Evolutionary conservation across 495 filamentous ascomycete genomes (phyloP).

Genomic region (Tetracladium setigerum): DNA sequence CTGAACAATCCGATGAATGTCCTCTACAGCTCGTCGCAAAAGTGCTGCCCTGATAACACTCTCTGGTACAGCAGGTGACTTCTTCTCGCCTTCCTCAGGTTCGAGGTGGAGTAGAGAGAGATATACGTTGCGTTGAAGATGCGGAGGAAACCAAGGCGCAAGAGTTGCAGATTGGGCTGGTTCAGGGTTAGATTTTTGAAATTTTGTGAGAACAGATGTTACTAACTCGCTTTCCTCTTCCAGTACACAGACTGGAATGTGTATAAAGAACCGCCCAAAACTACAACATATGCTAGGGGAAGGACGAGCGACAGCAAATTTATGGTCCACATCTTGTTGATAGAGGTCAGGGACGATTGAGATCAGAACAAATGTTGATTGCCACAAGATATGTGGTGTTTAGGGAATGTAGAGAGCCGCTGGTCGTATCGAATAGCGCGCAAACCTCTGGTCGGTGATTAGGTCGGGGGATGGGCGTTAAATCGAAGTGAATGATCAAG

Average conservation of each 20-base stretch:
- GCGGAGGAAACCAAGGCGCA: slow-evolving; percentile 85
- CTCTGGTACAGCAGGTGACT: slow-evolving; percentile 65
- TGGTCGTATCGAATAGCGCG: no score
- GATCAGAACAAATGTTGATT: no score
- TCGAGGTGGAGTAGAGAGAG: slow-evolving; percentile 84
- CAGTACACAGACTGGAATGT: slow-evolving; percentile 91
- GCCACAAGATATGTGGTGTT: no score
- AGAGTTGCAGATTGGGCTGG: slow-evolving; percentile 65
- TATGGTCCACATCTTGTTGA: slow-evolving; percentile 45
- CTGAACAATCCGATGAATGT: slow-evolving; percentile 82
- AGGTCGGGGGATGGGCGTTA: no score
- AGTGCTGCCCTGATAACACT: slow-evolving; percentile 86
- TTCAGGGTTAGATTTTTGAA: not conserved
- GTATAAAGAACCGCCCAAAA: slow-evolving; percentile 78
- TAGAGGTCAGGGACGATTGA: no score
- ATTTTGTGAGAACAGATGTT: not conserved
- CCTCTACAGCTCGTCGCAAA: slow-evolving; percentile 79
- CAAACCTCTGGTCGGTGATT: no score
- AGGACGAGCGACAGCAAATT: slow-evolving; percentile 76
- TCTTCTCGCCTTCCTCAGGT: slow-evolving; percentile 59
- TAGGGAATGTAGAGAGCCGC: no score
- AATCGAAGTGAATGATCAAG: no score
- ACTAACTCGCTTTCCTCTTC: slow-evolving; percentile 82
- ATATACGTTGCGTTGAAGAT: slow-evolving; percentile 90
- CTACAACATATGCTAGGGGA: slow-evolving; percentile 77